Conservation (phyloP, 1,139 yeast species). For the Nakaseomyces kungkrabaensis region DNA sequence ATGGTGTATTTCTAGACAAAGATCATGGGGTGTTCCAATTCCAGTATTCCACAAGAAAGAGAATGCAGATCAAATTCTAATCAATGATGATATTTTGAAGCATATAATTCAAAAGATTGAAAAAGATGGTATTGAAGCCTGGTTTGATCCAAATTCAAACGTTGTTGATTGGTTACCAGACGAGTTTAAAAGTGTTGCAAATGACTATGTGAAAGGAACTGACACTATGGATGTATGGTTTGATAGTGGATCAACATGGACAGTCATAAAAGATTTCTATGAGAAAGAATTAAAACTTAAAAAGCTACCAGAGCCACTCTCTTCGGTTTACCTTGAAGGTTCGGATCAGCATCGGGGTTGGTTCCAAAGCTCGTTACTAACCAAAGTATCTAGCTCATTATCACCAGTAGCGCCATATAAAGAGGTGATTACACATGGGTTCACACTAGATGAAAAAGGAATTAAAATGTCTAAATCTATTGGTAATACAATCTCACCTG, state of each 20-base stretch:
- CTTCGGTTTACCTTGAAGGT: constrained; percentile 86
- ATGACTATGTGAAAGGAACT: constrained; percentile 48
- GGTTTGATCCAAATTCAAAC: constrained; percentile 58
- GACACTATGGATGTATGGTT: constrained; percentile 99
- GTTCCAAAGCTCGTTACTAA: constrained; percentile 90
- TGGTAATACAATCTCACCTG: constrained; percentile 73
- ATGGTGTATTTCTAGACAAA: constrained; percentile 96
- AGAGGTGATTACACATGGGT: constrained; percentile 83
- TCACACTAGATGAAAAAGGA: constrained; percentile 76
- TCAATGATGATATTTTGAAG: constrained; percentile 29
- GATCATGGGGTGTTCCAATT: constrained; percentile 98
- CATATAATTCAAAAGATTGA: constrained; percentile 27
- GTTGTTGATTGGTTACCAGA: constrained; percentile 67
- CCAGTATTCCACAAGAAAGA: constrained; percentile 63
- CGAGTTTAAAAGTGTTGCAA: constrained; percentile 32
- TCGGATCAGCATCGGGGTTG: constrained; percentile 98
- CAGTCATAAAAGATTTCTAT: constrained; percentile 41
- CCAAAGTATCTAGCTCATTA: constrained; percentile 48
- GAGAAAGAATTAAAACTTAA: constrained; percentile 22
- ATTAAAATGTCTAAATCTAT: constrained; percentile 89
- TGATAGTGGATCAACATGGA: constrained; percentile 95
- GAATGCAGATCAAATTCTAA: constrained; percentile 32
- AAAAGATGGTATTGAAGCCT: constrained; percentile 53
- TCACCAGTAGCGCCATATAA: constrained; percentile 54
- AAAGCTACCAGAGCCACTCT: constrained; percentile 33